phyloP scores from a whole-genome alignment of 371 early-diverging fungal genomes.

The Batkoa obscura region DNA sequence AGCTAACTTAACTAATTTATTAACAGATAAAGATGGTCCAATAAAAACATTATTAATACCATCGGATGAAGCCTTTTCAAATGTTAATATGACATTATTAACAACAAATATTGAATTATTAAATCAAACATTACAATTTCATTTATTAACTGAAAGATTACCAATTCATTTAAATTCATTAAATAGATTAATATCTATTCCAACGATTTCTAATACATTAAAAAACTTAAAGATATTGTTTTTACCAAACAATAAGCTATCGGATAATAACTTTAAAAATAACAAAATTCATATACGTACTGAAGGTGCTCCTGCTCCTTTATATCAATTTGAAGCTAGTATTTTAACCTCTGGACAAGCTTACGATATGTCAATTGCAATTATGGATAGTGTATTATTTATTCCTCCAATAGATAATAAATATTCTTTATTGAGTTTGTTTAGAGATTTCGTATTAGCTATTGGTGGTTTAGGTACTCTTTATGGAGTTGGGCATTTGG shows the following conservation, averaged over 20 bases:
- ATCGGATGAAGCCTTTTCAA: not conserved
- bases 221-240: not conserved
- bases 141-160: not conserved
- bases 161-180: not conserved
- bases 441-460: not conserved
- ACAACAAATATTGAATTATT: not conserved
- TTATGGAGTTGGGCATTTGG: not conserved
- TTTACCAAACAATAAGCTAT: not conserved
- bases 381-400: not conserved
- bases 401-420: not conserved
- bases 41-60: not conserved
- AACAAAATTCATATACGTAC: not conserved
- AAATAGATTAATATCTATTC: not conserved
- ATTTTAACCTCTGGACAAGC: slow-evolving; percentile 2
- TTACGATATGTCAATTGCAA: not conserved
- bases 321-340: not conserved
- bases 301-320: not conserved
- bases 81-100: not conserved
- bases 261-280: not conserved
- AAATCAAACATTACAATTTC: not conserved
- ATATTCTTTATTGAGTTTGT: not conserved
- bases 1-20: not conserved
- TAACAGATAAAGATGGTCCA: no score
- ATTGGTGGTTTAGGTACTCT: not conserved
- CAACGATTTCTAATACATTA: not conserved